Evolutionary conservation across 768 basidiomycete genomes (phyloP), one percentile per base, ranked within the genome.

Genomic region (Termitomyces sp.): DNA sequence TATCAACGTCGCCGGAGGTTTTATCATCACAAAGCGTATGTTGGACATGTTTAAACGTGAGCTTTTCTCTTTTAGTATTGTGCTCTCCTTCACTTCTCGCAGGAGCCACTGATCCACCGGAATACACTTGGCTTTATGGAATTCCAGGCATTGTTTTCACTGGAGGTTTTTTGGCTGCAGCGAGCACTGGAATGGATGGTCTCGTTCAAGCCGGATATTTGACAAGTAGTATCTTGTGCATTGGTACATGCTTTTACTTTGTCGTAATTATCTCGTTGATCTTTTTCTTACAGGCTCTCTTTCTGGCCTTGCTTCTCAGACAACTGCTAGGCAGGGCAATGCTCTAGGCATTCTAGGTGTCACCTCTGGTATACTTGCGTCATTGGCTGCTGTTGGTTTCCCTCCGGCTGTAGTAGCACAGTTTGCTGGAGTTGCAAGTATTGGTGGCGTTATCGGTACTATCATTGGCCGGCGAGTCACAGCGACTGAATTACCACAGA

Each of bases 11-110:
- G 83, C 88, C 37, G 92, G 92, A 51, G 92, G 92, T 44, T 94
- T 93, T 64, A 85, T 91, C 40, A 87, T 94, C 63, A 93, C 91
- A 23, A 92, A 92, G 70, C 85, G 91, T 43, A 94, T 94, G 92
- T 74, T 94, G 58, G 90, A 94, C 65, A 91, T 94, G 87, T 94
- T 94, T 71, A 90, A 89, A 72, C 85, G 92, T 88, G 68, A 60
- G 78, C 52, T 9, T 3, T 45, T 26, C 47, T 30, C 53, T 14
- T 21, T 12, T 17, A 31, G 9, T 17, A 50, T 40, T 45, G 11
- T 19, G 53, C 38, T 17, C 17, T 55, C 17, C 37, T 30, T 56
- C 54, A 62, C n/a, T 14, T 50, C 30, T 35, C 55, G 30, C 62
- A 89, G 87, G 88, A 35, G 84, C 85, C 14, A 85, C 83, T 50